Percentiles rank a stretch among this genome's conserved stretches.
Evolutionary conservation across 2,329 filamentous ascomycete species (phyloP).

Genomic region (Ceratocystis cubensis): DNA sequence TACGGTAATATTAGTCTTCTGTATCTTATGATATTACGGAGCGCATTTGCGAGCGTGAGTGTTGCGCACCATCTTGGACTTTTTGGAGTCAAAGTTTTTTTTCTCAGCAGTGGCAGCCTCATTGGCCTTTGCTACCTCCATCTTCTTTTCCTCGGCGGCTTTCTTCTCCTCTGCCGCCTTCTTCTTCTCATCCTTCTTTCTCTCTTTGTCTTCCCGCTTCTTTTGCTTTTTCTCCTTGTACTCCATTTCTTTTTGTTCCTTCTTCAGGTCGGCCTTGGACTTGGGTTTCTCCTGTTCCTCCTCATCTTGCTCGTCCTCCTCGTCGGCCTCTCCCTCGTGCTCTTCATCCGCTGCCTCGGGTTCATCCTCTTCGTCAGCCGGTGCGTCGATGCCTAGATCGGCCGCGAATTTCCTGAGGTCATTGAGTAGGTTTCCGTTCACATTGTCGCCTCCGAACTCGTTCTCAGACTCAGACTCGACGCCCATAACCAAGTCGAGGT

Average conservation of each 20-base stretch:
- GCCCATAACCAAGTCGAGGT: slow-evolving; percentile 48
- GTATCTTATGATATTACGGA: slow-evolving; percentile 18
- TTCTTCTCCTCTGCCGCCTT: slow-evolving; percentile 21
- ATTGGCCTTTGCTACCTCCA: slow-evolving; percentile 27
- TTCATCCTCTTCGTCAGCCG: slow-evolving; percentile 12
- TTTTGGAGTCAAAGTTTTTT: slow-evolving; percentile 26
- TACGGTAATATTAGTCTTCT: slow-evolving; percentile 27
- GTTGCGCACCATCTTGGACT: slow-evolving; percentile 29
- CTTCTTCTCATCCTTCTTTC: slow-evolving; percentile 16
- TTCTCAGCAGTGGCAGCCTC: slow-evolving; percentile 27
- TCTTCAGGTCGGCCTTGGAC: slow-evolving; percentile 30
- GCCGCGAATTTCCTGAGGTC: slow-evolving; percentile 19
- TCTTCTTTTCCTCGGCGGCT: slow-evolving; percentile 25
- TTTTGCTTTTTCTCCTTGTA: slow-evolving; percentile 27
- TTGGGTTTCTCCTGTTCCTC: slow-evolving; percentile 28
- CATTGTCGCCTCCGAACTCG: slow-evolving; percentile 26
- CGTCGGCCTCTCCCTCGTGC: neutral
- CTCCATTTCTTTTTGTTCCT: slow-evolving; percentile 26
- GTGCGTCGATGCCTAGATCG: slow-evolving; percentile 18
- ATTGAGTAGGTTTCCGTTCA: slow-evolving; percentile 7
- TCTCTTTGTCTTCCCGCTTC: slow-evolving; percentile 24
- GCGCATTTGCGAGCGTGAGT: neutral
- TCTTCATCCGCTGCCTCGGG: neutral
- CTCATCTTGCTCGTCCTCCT: neutral
- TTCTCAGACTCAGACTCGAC: slow-evolving; percentile 33